A percentile compares a stretch with the other conserved stretches of the same genome.
phyloP scores from a whole-genome alignment of 176 grass and related monocot species.

The Chrysopogon serrulatus region DNA sequence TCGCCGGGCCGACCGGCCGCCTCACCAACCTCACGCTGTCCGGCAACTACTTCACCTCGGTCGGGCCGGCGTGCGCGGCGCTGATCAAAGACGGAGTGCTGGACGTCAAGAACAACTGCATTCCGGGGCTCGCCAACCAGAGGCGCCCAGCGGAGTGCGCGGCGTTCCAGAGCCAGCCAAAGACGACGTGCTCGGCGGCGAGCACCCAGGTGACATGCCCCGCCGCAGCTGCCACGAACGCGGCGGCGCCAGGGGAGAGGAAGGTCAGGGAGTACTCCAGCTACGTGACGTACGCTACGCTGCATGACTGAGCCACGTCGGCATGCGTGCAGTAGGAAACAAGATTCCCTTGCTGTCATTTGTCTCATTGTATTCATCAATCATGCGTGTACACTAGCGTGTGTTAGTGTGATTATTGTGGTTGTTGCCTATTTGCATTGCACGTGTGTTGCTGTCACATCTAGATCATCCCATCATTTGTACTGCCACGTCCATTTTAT shows the following conservation, averaged over 20 bases:
- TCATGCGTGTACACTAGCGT: neutral
- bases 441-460: neutral
- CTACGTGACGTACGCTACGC: conserved; percentile 36
- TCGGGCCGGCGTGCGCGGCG: conserved; percentile 33
- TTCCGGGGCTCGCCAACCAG: conserved; percentile 45
- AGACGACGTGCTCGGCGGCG: conserved; percentile 42
- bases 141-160: conserved; percentile 49
- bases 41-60: conserved; percentile 71
- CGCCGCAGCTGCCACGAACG: neutral
- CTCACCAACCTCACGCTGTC: conserved; percentile 65
- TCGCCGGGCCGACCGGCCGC: conserved; percentile 11
- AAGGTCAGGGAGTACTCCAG: conserved; percentile 11
- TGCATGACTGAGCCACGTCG: neutral
- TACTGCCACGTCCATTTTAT: neutral
- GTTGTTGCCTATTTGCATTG: neutral
- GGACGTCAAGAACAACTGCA: conserved; percentile 65
- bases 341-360: neutral
- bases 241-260: neutral
- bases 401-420: neutral
- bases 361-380: neutral
- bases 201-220: conserved; percentile 12
- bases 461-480: neutral
- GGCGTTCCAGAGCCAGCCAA: conserved; percentile 40
- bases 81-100: conserved; percentile 34
- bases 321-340: conserved; percentile 15